Evolutionary conservation across 2,329 filamentous ascomycete species (phyloP).

Genomic region (Davidsoniella virescens): DNA sequence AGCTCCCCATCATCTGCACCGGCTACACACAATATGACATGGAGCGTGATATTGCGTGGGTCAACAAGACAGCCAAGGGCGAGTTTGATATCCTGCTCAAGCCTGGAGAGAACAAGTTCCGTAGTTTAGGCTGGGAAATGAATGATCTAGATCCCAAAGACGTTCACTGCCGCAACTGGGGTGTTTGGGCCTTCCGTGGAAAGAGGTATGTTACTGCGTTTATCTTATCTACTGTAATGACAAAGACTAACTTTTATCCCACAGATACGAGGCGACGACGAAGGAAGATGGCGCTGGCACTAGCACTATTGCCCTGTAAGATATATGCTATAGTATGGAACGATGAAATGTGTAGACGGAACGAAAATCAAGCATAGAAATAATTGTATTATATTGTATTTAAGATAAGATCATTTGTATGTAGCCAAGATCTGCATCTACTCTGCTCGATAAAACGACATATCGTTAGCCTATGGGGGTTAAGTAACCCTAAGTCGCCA

Average conservation of each 20-base stretch:
- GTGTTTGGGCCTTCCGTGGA: slow-evolving; percentile 89
- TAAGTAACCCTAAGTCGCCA: no score
- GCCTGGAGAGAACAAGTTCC: slow-evolving; percentile 85
- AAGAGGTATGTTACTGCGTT: slow-evolving; percentile 53
- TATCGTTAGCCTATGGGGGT: no score
- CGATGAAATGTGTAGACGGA: not conserved
- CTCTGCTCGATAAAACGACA: no score
- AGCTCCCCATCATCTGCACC: slow-evolving; percentile 83
- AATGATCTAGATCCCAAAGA: slow-evolving; percentile 93
- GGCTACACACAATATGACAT: slow-evolving; percentile 95
- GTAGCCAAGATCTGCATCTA: no score
- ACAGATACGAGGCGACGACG: slow-evolving; percentile 46
- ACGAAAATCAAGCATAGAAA: no score
- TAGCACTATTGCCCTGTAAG: slow-evolving; percentile 11
- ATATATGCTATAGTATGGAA: slow-evolving; percentile 3
- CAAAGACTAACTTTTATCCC: slow-evolving; percentile 19
- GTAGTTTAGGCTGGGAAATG: slow-evolving; percentile 89
- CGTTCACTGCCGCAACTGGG: slow-evolving; percentile 91
- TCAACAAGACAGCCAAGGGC: slow-evolving; percentile 66
- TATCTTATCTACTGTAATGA: no score
- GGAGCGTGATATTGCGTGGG: slow-evolving; percentile 81
- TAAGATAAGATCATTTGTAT: no score
- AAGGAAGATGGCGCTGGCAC: slow-evolving; percentile 23
- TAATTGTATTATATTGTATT: no score
- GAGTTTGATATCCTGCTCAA: slow-evolving; percentile 87